Percentiles rank a stretch among this genome's conserved stretches.
Evolutionary conservation across 441 rosid species (phyloP).

Genomic region (Aquilaria agallochum): DNA sequence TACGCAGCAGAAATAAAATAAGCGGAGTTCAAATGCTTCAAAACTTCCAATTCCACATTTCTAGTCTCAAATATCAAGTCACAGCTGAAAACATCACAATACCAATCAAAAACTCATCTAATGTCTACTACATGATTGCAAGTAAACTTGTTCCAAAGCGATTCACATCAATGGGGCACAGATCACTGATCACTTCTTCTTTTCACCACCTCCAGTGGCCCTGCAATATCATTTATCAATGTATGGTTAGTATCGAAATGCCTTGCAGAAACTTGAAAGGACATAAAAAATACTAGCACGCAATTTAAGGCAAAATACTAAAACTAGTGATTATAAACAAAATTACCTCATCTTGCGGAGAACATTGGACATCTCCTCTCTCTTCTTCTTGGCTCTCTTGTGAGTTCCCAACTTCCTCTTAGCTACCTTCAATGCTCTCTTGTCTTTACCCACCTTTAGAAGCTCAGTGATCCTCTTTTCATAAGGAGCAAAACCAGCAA

Average conservation of each 20-base stretch:
- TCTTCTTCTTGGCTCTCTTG: constrained; percentile 74
- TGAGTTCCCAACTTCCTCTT: constrained; percentile 75
- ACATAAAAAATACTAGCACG: no score
- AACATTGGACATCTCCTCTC: constrained; percentile 70
- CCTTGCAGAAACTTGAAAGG: no score
- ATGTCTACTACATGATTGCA: no score
- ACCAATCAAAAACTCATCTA: no score
- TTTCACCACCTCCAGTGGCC: constrained; percentile 54
- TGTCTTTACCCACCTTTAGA: constrained; percentile 65
- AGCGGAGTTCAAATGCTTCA: no score
- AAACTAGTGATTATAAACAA: not conserved
- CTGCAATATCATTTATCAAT: constrained; percentile 18
- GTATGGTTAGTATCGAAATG: no score
- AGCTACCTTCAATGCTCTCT: constrained; percentile 58
- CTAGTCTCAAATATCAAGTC: no score
- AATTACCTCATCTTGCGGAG: constrained; percentile 64
- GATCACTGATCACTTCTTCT: constrained; percentile 41
- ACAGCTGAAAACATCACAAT: no score
- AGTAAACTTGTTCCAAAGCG: no score
- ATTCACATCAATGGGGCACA: no score
- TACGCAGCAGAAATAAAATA: no score
- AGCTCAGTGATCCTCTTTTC: constrained; percentile 74
- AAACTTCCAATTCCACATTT: no score
- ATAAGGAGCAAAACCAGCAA: constrained; percentile 64
- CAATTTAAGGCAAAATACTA: not conserved